Conservation (phyloP, 164 flowering plant species). For the Liriodendron chinense region DNA sequence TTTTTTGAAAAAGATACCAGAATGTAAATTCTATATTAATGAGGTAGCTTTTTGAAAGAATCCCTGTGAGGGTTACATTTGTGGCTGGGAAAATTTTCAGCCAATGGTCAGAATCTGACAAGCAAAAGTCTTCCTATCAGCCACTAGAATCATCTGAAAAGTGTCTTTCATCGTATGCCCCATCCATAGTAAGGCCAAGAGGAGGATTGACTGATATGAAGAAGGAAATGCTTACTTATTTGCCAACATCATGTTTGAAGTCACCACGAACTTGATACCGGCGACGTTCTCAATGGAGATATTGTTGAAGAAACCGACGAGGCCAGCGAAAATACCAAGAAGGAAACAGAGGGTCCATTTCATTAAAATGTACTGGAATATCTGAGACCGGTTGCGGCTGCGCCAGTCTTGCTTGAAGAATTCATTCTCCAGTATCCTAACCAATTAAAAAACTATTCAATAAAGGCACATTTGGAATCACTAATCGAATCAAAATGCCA, state of each 20-base stretch:
- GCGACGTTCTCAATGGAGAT: constrained; percentile 83
- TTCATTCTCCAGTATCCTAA: constrained; percentile 76
- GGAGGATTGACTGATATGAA: neutral
- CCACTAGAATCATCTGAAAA: neutral
- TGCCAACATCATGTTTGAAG: constrained; percentile 67
- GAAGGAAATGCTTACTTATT: constrained; percentile 32
- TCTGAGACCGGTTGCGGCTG: constrained; percentile 40
- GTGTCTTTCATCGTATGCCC: neutral
- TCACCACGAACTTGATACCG: constrained; percentile 72
- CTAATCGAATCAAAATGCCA: neutral
- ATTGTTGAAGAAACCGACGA: constrained; percentile 64
- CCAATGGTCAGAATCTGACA: neutral
- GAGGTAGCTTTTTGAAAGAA: too few species aligned
- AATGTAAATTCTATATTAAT: too few species aligned
- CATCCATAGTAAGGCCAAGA: too few species aligned
- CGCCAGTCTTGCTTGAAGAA: constrained; percentile 90
- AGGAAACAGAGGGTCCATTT: constrained; percentile 76
- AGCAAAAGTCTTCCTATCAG: neutral
- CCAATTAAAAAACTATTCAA: neutral
- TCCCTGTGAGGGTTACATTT: neutral
- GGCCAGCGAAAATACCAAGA: constrained; percentile 50
- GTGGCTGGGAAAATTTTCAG: neutral
- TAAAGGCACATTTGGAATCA: neutral
- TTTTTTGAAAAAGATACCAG: too few species aligned
- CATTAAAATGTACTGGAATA: constrained; percentile 61